Percentiles rank a stretch among this genome's conserved stretches.
phyloP scores from a whole-genome alignment of 345 rosid genomes.

The Citrus medica region DNA sequence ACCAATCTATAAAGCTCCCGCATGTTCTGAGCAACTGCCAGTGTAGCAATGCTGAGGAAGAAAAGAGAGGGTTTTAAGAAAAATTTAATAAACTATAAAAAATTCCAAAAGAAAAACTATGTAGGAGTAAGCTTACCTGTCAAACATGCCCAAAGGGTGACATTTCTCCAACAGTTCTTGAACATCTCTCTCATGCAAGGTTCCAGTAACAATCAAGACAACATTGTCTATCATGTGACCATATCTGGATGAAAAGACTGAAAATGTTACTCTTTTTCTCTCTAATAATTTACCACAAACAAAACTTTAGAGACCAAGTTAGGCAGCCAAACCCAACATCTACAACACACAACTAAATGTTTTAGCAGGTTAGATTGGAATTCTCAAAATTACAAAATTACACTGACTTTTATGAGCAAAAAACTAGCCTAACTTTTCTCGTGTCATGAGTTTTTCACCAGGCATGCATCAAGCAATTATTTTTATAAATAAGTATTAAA shows the following conservation, averaged over 20 bases:
- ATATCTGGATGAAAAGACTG: constrained; percentile 48
- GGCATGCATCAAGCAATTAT: not conserved
- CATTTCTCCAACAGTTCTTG: constrained; percentile 95
- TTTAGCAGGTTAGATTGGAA: not conserved
- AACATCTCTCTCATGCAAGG: constrained; percentile 98
- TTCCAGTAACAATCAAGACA: constrained; percentile 96
- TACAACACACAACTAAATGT: not conserved
- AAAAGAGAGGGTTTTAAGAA: not conserved
- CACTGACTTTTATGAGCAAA: not conserved
- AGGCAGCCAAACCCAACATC: not conserved
- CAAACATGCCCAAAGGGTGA: constrained; percentile 99
- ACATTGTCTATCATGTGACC: constrained; percentile 99
- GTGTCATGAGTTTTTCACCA: not conserved
- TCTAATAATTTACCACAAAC: not conserved
- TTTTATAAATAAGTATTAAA: not conserved
- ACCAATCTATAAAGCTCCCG: constrained; percentile 96
- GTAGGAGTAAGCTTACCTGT: constrained; percentile 51
- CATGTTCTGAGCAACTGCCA: constrained; percentile 99
- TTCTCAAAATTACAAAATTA: not conserved
- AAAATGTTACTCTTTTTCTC: constrained; percentile 8
- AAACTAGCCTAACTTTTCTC: not conserved
- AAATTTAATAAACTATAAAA: not conserved
- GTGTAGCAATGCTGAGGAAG: constrained; percentile 77
- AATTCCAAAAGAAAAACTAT: not conserved
- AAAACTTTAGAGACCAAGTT: no score